A percentile compares a stretch with the other conserved stretches of the same genome.
phyloP scores from a whole-genome alignment of 2,329 filamentous ascomycete species.

The Pseudocercospora musae region DNA sequence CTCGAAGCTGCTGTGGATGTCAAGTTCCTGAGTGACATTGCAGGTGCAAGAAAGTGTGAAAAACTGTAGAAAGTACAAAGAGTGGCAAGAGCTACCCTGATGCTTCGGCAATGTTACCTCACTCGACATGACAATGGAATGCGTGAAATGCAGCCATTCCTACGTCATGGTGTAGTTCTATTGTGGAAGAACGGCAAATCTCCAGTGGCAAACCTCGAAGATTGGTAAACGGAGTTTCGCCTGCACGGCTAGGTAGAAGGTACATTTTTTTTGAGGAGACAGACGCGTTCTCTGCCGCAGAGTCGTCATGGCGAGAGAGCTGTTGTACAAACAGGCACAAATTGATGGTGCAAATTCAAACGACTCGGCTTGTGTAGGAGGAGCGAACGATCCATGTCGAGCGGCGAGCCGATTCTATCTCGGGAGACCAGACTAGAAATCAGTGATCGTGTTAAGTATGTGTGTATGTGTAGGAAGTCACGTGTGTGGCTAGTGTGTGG shows the following conservation, averaged over 20 bases:
- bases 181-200: neutral
- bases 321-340: neutral
- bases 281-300: neutral
- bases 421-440: too few relatives aligned
- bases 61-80: too few relatives aligned
- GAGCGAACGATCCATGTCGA: neutral
- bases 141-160: neutral
- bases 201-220: neutral
- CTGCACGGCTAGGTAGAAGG: neutral
- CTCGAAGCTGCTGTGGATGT: constrained; percentile 12
- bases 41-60: too few relatives aligned
- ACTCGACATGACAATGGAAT: neutral
- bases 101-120: neutral
- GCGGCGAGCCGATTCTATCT: too few relatives aligned
- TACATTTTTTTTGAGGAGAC: neutral
- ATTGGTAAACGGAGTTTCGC: neutral
- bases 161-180: constrained; percentile 1
- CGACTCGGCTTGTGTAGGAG: too few relatives aligned
- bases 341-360: neutral
- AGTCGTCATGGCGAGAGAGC: neutral
- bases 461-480: too few relatives aligned
- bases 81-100: constrained; percentile 6
- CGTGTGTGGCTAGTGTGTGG: too few relatives aligned
- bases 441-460: too few relatives aligned
- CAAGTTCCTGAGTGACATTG: neutral